Evolutionary conservation across 441 rosid genomes (phyloP), one percentile per base, ranked within the genome.

Genomic region (Erodium texanum): DNA sequence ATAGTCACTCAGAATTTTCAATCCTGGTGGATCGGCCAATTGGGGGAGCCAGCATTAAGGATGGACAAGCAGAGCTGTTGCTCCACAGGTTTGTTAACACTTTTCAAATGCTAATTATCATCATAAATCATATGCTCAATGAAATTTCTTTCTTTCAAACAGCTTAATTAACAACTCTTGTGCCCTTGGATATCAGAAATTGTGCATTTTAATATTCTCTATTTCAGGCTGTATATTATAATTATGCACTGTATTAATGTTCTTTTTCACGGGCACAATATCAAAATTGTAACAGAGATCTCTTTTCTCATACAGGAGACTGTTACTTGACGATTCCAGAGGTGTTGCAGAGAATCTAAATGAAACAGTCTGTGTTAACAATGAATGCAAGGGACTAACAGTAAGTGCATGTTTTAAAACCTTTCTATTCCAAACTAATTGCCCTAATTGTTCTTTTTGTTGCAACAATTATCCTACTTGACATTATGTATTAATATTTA

Each of bases 11-110:
- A 72, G 99, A 94, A 73, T 75, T 94, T 73, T 94, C 98, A 29
- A 88, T 94, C 72, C 77, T 94, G 85, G 94, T 92, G 72, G 99
- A 94, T 78, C 87, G 96, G 66, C 66, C 99, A 69, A 70, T 94
- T 22, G 99, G 97, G 74, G 99, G 98, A 73, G 85, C 98, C 19
- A 89, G 97, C 82, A 24, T 89, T 69, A 84, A 74, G 34, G 99
- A 94, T 76, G 99, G 99, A 70, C 89, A 92, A 83, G 75, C 92
- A 74, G 99, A 92, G 82, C 82, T 92, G 74, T 86, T 94, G 97
- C 98, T 92, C 68, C 99, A 94, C 67, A 86, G 99, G 99, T 92
- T 66, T 68, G 59, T 15, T 59, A 61, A 34, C 70, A 65, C 45
- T 36, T 61, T 18, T 11, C 7, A 8, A 16, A 54, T 54, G 24